Evolutionary conservation across 179 eudicot species (phyloP).

Genomic region (Actinidia chinensis): DNA sequence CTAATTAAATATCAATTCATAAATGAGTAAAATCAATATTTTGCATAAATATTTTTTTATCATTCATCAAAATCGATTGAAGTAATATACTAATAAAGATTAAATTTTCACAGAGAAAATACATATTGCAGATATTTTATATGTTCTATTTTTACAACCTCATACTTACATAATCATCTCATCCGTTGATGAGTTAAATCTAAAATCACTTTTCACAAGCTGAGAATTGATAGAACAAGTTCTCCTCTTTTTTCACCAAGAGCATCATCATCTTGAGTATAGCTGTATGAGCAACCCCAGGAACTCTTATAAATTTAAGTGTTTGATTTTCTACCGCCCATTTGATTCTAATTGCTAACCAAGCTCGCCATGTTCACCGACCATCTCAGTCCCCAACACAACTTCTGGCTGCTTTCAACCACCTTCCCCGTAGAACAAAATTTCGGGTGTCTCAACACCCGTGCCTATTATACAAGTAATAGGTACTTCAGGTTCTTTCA

Average conservation of each 20-base stretch:
- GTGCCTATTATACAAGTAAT: conserved; percentile 69
- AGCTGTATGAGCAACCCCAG: conserved; percentile 61
- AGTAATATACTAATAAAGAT: no score
- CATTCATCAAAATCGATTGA: no score
- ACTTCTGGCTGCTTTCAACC: conserved; percentile 72
- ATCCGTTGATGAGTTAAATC: no score
- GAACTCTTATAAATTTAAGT: conserved; percentile 40
- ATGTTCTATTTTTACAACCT: no score
- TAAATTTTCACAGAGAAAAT: no score
- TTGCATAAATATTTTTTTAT: no score
- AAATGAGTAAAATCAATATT: no score
- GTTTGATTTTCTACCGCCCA: conserved; percentile 50
- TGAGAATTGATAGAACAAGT: conserved; percentile 46
- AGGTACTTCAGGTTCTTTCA: conserved; percentile 48
- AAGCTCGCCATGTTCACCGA: conserved; percentile 81
- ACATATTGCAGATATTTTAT: no score
- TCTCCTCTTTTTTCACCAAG: conserved; percentile 39
- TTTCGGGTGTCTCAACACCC: conserved; percentile 56
- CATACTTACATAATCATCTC: no score
- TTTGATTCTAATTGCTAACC: conserved; percentile 41
- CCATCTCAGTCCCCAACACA: conserved; percentile 85
- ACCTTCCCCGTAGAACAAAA: conserved; percentile 48
- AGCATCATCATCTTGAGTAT: conserved; percentile 51
- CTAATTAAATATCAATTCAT: no score
- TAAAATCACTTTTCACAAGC: no score